phyloP scores from a whole-genome alignment of 129 eudicot species.

The Artemisia tridentata region DNA sequence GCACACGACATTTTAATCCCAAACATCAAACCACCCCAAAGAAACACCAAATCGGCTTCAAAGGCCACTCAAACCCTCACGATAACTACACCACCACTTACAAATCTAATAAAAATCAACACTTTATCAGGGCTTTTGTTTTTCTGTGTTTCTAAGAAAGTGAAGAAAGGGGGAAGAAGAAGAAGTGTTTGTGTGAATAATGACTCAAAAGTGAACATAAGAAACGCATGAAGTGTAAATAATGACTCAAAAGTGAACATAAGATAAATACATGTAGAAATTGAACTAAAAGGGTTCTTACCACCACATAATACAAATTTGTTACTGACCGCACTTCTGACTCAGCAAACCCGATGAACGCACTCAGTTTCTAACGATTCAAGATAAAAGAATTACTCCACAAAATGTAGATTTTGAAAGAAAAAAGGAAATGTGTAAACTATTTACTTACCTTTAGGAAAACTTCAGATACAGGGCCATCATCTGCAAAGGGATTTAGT shows the following conservation, averaged over 20 bases:
- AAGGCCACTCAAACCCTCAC: too few relatives aligned
- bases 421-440: not conserved
- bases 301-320: constrained; percentile 70
- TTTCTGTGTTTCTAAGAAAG: too few relatives aligned
- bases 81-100: too few relatives aligned
- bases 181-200: not conserved
- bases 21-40: too few relatives aligned
- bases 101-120: too few relatives aligned
- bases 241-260: too few relatives aligned
- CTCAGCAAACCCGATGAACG: constrained; percentile 68
- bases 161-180: too few relatives aligned
- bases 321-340: constrained; percentile 72
- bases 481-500: constrained; percentile 75
- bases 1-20: too few relatives aligned
- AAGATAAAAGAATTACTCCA: not conserved
- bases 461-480: constrained; percentile 91
- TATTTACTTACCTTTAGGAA: constrained; percentile 62
- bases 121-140: too few relatives aligned
- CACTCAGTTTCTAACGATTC: constrained; percentile 58
- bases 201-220: constrained; percentile 4
- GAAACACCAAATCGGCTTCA: too few relatives aligned
- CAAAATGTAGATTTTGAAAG: not conserved
- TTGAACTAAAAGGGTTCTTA: constrained; percentile 36
- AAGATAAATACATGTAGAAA: too few relatives aligned
- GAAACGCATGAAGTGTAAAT: too few relatives aligned